Evolutionary conservation across 140 eudicot genomes (phyloP).

Genomic region (Flaveria floridana): DNA sequence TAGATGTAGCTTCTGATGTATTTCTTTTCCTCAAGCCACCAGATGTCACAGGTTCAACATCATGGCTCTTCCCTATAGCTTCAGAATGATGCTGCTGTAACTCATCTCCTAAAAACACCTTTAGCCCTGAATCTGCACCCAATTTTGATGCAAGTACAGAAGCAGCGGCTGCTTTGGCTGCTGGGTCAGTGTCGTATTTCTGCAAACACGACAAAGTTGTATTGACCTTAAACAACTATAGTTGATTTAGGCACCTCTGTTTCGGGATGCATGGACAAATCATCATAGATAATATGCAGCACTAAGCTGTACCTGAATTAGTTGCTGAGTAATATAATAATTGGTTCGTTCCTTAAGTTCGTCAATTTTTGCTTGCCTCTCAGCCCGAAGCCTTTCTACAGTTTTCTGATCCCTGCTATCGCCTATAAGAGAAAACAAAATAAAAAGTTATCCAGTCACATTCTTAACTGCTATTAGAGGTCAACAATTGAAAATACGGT

Average conservation of each 20-base stretch:
- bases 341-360: slow-evolving; percentile 89
- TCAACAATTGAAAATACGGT: neutral
- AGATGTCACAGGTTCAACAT: slow-evolving; percentile 58
- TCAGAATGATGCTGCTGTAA: slow-evolving; percentile 26
- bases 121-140: slow-evolving; percentile 80
- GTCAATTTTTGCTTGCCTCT: slow-evolving; percentile 81
- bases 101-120: slow-evolving; percentile 61
- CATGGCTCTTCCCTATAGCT: slow-evolving; percentile 63
- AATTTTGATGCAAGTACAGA: slow-evolving; percentile 78
- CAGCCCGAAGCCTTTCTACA: slow-evolving; percentile 77
- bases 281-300: neutral
- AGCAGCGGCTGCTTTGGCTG: slow-evolving; percentile 93
- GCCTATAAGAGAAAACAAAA: slow-evolving; percentile 37
- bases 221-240: neutral
- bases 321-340: slow-evolving; percentile 82
- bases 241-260: neutral
- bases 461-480: neutral
- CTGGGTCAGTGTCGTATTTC: slow-evolving; percentile 96
- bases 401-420: slow-evolving; percentile 74
- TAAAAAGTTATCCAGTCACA: neutral
- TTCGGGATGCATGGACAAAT: neutral
- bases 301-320: slow-evolving; percentile 63
- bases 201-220: slow-evolving; percentile 27
- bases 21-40: slow-evolving; percentile 65
- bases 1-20: slow-evolving; percentile 44